Evolutionary conservation across 805 yeast genomes (phyloP).

Genomic region (Wilhelminamyces savonicus): DNA sequence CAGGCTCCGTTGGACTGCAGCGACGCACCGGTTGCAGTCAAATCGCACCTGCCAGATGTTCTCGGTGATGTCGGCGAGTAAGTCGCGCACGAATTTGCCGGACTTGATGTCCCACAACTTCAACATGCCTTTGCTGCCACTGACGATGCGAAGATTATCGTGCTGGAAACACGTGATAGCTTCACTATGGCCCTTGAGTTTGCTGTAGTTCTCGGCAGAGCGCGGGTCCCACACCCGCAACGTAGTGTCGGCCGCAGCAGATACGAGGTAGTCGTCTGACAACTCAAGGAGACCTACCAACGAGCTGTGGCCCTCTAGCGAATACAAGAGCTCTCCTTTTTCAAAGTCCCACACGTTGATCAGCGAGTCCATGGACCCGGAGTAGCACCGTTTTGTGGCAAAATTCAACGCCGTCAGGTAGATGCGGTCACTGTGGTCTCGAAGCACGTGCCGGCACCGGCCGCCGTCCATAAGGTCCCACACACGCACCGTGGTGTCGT

Average conservation of each 20-base stretch:
- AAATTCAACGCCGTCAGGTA: constrained; percentile 84
- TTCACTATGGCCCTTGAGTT: constrained; percentile 73
- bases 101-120: constrained; percentile 81
- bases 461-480: constrained; percentile 78
- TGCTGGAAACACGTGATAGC: constrained; percentile 94
- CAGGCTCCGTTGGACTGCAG: constrained; percentile 66
- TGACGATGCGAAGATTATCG: constrained; percentile 74
- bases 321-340: constrained; percentile 62
- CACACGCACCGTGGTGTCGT: constrained; percentile 83
- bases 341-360: constrained; percentile 86
- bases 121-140: constrained; percentile 84
- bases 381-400: constrained; percentile 70
- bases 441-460: constrained; percentile 62
- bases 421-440: constrained; percentile 83
- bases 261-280: constrained; percentile 69
- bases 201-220: constrained; percentile 56
- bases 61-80: constrained; percentile 69
- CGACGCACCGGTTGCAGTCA: constrained; percentile 77
- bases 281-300: constrained; percentile 83
- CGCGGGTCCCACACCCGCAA: constrained; percentile 90
- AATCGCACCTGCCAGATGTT: constrained; percentile 94
- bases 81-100: constrained; percentile 69
- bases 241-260: constrained; percentile 95
- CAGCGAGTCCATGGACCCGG: constrained; percentile 87
- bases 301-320: constrained; percentile 83